Evolutionary conservation across 768 basidiomycete species (phyloP), one percentile per base, ranked within the genome.

Genomic region (Gautieria morchelliformis): DNA sequence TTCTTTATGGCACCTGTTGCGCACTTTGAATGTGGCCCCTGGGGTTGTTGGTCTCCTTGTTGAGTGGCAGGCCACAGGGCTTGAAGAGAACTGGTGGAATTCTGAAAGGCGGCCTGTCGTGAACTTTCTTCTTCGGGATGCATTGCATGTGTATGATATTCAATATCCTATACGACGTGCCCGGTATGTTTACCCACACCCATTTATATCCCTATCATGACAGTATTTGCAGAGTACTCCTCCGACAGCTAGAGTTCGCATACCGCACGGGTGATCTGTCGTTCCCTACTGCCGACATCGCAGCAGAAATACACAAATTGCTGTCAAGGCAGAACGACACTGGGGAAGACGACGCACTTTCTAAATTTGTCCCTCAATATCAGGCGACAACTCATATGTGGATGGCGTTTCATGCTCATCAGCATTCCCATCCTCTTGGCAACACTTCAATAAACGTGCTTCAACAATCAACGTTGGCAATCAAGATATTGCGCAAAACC

Each of bases 391-490:
- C 77, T 0, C 80, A 87, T 63, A 73, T 93, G 24, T 87, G 85
- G 83, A 70, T 81, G 46, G 82, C 84, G 0, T 70, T 93, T 19
- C 83, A 88, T 63, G 77, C 81, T 0, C 89, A 93, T 68, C 78
- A 81, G 14, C 72, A 70, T 5, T 57, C 56, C 70, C 67, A 9
- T 74, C 78, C 55, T 59, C 69, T 0, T 68, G 77, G 22, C 76
- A 80, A 64, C 74, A 37, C 30, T 19, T 19, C 70, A 55, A 56
- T 68, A 0, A 63, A 75, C 1, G 74, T 89, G 42, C 69, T 77
- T 8, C 64, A 70, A n/a, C 80, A 83, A 49, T 72, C 79, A 1
- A 80, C 78, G 11, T 70, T 77, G 14, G 85, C 82, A 0, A 82
- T 77, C 61, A 67, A 61, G 35, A 66, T 80, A 30, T 73, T 88